Evolutionary conservation across 129 eudicot species (phyloP), one percentile per base, ranked within the genome.

Genomic region (Lactuca saligna): DNA sequence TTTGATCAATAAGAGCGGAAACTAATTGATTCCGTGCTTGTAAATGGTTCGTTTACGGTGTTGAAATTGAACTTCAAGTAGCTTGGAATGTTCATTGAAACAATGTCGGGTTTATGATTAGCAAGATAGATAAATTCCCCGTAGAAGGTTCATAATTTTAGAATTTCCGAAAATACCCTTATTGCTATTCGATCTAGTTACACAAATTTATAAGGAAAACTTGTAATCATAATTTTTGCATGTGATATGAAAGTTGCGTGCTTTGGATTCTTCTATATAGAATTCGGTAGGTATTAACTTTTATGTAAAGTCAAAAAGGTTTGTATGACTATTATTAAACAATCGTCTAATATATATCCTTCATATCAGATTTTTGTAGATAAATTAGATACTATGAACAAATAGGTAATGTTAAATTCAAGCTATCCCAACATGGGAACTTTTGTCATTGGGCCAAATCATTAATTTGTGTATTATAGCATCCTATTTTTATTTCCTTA

Each of bases 81-180:
- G 20, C 20, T 67, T 67, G 58, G 6, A 67, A 38, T 50, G 57
- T 39, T 73, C n/a, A 73, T 55, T 32, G 20, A 74, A 32, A 31
- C 7, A 13, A 4, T 73, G 62, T 37, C 33, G 12, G 12, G 51
- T 39, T 63, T 14, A 25, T 63, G 44, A 11, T 73, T 54, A 15
- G 17, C 48, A 54, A 54, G 54, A 37, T 56, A 31, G n/a, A 42
- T 8, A 42, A 48, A 6, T 65, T 57, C 58, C 4, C 17, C 16
- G 17, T 8, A 57, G 11, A 61, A 63, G 54, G 56, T 15, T 25
- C 17, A 8, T 25, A 20, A 9, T 54, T 39, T 53, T 51, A 7
- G 41, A 51, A 63, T 38, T 33, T 42, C 70, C 38, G 7, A 8
- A 54, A 64, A 54, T 64, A 63, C 71, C 49, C 25, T 54, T 51